Evolutionary conservation across 2,329 filamentous ascomycete genomes (phyloP).

Genomic region (Shiraia sp.): DNA sequence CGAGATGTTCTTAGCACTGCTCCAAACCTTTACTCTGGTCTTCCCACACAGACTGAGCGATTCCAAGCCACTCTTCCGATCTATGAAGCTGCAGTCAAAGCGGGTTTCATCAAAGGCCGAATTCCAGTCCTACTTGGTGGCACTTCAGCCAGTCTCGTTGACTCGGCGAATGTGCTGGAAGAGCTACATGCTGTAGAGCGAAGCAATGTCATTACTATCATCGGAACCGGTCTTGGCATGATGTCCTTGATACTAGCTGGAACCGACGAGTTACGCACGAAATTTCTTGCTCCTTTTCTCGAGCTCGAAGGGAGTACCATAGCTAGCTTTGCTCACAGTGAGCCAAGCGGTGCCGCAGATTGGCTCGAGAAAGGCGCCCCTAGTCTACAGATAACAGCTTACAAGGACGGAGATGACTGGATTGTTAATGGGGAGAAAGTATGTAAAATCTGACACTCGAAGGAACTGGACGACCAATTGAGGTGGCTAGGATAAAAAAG

Average conservation of each 20-base stretch:
- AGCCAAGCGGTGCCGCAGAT: slow-evolving; percentile 58
- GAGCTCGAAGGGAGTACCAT: slow-evolving; percentile 51
- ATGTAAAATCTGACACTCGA: neutral
- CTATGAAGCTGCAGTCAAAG: slow-evolving; percentile 50
- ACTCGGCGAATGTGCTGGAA: slow-evolving; percentile 57
- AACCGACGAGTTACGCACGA: slow-evolving; percentile 45
- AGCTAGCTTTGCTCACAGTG: slow-evolving; percentile 57
- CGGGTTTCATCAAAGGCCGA: slow-evolving; percentile 54
- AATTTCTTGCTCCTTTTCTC: slow-evolving; percentile 56
- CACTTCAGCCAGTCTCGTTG: slow-evolving; percentile 49
- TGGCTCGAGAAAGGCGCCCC: slow-evolving; percentile 54
- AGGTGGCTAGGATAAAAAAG: slow-evolving; percentile 57
- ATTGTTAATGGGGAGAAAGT: slow-evolving; percentile 60
- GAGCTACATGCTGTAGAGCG: slow-evolving; percentile 59
- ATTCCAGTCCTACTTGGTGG: slow-evolving; percentile 54
- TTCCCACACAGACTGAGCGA: slow-evolving; percentile 38
- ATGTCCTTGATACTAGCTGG: slow-evolving; percentile 55
- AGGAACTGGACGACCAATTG: slow-evolving; percentile 60
- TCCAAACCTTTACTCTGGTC: slow-evolving; percentile 16
- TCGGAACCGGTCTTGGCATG: slow-evolving; percentile 57
- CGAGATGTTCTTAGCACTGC: slow-evolving; percentile 14
- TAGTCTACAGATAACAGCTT: slow-evolving; percentile 56
- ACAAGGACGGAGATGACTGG: slow-evolving; percentile 55
- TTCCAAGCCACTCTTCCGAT: slow-evolving; percentile 55
- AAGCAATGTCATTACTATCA: slow-evolving; percentile 54